These are phyloP conservation scores for Pestalotiopsis fici DNA, from an alignment of 2,329 filamentous ascomycete genomes.

Conservation along the genomic window DNA sequence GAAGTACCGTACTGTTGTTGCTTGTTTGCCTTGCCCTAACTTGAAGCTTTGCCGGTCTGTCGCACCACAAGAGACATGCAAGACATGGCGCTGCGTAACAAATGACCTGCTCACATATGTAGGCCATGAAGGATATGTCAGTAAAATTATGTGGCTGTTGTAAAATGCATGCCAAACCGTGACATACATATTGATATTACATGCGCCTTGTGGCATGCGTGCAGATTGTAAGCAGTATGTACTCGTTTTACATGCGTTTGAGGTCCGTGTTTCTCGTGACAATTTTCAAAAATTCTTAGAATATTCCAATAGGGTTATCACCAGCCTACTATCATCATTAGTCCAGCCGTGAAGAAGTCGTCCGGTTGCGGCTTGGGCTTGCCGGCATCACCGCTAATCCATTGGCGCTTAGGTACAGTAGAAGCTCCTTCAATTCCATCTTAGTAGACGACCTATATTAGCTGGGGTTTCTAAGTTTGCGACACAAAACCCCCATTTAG, in stretches of 20 bases:
- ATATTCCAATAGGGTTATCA: background rate
- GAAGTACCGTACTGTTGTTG: background rate
- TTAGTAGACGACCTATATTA: background rate
- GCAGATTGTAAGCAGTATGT: too few relatives aligned
- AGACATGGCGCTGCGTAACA: background rate
- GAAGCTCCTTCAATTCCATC: background rate
- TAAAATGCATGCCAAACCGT: background rate
- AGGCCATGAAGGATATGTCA: background rate
- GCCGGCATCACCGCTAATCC: background rate
- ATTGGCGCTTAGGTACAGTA: background rate
- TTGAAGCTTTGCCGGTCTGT: background rate
- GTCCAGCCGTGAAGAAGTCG: background rate
- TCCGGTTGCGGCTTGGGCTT: background rate
- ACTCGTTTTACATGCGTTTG: background rate
- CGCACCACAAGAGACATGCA: constrained; percentile 3
- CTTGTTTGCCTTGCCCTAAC: background rate
- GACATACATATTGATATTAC: background rate
- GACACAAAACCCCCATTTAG: background rate
- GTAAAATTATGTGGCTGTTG: background rate
- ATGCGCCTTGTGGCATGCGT: too few relatives aligned
- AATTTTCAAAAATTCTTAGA: background rate
- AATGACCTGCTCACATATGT: background rate
- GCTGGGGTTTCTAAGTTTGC: background rate
- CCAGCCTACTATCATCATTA: background rate
- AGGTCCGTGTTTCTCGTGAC: background rate